Evolutionary conservation across 2,329 filamentous ascomycete genomes (phyloP).

Genomic region (Fusarium ramigenum): DNA sequence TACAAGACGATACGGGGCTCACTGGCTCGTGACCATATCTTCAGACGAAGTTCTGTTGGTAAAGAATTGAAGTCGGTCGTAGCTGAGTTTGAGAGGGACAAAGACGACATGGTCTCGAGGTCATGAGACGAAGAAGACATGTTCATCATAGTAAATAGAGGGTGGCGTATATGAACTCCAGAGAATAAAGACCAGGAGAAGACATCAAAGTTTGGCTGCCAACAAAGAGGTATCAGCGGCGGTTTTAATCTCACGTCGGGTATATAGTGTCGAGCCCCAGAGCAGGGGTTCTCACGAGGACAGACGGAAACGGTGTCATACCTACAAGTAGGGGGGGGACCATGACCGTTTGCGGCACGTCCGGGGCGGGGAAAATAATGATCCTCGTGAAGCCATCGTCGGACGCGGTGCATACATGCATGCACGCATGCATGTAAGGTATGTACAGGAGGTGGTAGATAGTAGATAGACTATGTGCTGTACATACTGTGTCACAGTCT

Average conservation of each 20-base stretch:
- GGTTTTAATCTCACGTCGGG: conserved; percentile 41
- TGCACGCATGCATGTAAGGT: background rate
- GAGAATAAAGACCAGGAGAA: conserved; percentile 14
- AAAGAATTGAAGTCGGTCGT: conserved; percentile 43
- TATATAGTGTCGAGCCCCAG: conserved; percentile 31
- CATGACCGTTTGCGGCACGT: conserved; percentile 43
- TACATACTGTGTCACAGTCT: conserved; percentile 41
- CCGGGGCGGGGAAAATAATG: conserved; percentile 39
- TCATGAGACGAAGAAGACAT: conserved; percentile 8
- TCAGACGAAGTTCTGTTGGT: conserved; percentile 50
- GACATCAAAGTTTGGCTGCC: conserved; percentile 23
- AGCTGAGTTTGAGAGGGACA: conserved; percentile 12
- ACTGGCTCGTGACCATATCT: conserved; percentile 50
- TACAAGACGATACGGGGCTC: conserved; percentile 51
- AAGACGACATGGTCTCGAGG: conserved; percentile 6
- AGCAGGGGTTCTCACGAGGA: conserved; percentile 42
- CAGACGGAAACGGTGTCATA: conserved; percentile 44
- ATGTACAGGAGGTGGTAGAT: background rate
- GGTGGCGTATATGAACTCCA: conserved; percentile 1
- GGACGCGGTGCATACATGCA: conserved; percentile 29
- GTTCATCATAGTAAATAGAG: conserved; percentile 16
- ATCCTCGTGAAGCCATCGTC: conserved; percentile 44
- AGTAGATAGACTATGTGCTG: conserved; percentile 9
- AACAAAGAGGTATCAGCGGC: conserved; percentile 31
- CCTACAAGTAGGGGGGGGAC: conserved; percentile 39